Evolutionary conservation across 1,284 basidiomycete genomes (phyloP).

Genomic region (Irpex lacteus): DNA sequence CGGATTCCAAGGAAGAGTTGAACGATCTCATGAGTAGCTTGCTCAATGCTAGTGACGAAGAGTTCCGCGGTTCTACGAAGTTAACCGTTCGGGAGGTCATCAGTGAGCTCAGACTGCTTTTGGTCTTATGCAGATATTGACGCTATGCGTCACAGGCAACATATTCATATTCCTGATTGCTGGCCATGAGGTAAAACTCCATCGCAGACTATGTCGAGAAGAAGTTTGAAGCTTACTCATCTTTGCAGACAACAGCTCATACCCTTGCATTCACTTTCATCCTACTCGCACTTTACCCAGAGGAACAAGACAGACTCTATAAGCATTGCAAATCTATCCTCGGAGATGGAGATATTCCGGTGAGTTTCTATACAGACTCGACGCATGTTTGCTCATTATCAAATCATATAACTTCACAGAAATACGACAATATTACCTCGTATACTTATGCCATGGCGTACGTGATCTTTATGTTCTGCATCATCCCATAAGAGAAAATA

Average conservation of each 20-base stretch:
- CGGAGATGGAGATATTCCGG: conserved; percentile 40
- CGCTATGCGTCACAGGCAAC: conserved; percentile 38
- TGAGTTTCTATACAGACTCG: conserved; percentile 20
- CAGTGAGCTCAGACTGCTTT: too few species aligned
- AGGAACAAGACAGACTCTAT: conserved; percentile 59
- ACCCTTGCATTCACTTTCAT: conserved; percentile 58
- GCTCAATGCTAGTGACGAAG: conserved; percentile 44
- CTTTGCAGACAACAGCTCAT: conserved; percentile 46
- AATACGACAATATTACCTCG: conserved; percentile 6
- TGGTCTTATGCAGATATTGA: neutral
- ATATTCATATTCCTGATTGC: conserved; percentile 45
- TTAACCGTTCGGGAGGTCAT: conserved; percentile 6
- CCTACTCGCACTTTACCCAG: conserved; percentile 48
- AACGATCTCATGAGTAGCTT: conserved; percentile 55
- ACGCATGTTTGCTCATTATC: too few species aligned
- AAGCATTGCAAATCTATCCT: conserved; percentile 46
- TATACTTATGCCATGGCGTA: neutral
- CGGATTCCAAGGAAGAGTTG: conserved; percentile 37
- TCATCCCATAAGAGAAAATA: too few species aligned
- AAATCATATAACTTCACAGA: conserved; percentile 1
- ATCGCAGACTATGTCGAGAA: too few species aligned
- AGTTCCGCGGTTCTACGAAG: conserved; percentile 42
- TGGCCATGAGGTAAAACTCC: conserved; percentile 16
- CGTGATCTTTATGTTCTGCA: neutral
- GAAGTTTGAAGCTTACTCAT: conserved; percentile 21